phyloP scores from a whole-genome alignment of 2,329 filamentous ascomycete genomes.

The Phialocephala subalpina region DNA sequence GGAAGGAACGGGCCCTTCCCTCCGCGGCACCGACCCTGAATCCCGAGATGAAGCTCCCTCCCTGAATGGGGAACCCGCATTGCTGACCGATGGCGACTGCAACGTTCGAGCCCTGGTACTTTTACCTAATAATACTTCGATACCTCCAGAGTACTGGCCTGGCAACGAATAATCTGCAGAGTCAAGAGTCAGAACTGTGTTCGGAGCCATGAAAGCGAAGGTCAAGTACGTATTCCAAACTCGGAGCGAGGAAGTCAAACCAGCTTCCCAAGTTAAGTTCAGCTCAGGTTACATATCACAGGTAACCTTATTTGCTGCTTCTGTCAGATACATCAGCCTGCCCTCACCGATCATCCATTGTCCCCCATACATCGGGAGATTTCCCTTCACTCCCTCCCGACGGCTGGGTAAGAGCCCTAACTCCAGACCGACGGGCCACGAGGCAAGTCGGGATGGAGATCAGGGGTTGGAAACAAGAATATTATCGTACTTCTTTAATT shows the following conservation, averaged over 20 bases:
- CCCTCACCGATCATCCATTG: not conserved
- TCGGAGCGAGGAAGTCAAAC: constrained; percentile 3
- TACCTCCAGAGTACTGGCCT: not conserved
- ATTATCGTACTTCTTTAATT: not conserved
- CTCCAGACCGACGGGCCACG: not conserved
- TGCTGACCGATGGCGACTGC: not conserved
- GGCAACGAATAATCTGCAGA: not conserved
- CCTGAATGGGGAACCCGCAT: constrained; percentile 2
- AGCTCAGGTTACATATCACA: constrained; percentile 9
- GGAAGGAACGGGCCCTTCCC: constrained; percentile 6
- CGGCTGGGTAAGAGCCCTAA: not conserved
- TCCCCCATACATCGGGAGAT: not conserved
- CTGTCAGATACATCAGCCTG: constrained; percentile 9
- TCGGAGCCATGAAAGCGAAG: constrained; percentile 9
- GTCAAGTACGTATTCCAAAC: constrained; percentile 1
- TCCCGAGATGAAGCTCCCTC: not conserved
- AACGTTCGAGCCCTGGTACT: not conserved
- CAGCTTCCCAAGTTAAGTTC: not conserved
- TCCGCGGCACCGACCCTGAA: constrained; percentile 4
- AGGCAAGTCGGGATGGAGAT: constrained; percentile 8
- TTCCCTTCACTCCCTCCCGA: constrained; percentile 3
- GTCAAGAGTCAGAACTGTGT: not conserved
- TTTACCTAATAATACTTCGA: not conserved
- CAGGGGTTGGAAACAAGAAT: not conserved
- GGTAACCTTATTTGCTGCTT: constrained; percentile 9